A percentile compares a stretch with the other conserved stretches of the same genome.
These are phyloP conservation scores for Kodamaea leandrae DNA, from an alignment of 805 yeast genomes.

Conservation along the genomic window DNA sequence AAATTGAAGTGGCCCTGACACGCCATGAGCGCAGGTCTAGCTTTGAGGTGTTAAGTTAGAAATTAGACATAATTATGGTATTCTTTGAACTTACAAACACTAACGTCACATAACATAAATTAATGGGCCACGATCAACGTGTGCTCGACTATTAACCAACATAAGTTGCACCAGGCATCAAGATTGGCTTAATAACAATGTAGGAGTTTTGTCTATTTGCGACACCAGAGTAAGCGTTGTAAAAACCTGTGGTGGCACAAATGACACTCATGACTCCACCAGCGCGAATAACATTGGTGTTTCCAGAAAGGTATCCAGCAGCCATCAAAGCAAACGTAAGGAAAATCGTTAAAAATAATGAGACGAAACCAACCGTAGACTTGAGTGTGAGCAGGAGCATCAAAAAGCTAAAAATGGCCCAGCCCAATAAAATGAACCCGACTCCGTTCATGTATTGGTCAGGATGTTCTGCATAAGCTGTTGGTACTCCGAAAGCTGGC, in stretches of 20 bases:
- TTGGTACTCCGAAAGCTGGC: slow-evolving; percentile 54
- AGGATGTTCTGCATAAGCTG: slow-evolving; percentile 43
- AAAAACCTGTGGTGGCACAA: slow-evolving; percentile 25
- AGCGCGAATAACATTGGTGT: slow-evolving; percentile 15
- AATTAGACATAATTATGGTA: no score
- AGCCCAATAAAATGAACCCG: slow-evolving; percentile 59
- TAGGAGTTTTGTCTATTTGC: slow-evolving; percentile 26
- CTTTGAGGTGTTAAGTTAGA: no score
- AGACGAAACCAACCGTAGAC: slow-evolving; percentile 48
- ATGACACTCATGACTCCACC: slow-evolving; percentile 25
- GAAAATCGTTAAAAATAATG: slow-evolving; percentile 51
- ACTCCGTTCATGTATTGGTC: slow-evolving; percentile 47
- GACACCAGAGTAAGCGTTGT: slow-evolving; percentile 26
- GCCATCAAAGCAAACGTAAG: slow-evolving; percentile 52
- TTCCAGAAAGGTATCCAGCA: slow-evolving; percentile 49
- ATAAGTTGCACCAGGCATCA: slow-evolving; percentile 6
- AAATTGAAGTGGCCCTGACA: no score
- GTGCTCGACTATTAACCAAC: no score
- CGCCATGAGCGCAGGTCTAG: no score
- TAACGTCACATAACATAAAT: not conserved
- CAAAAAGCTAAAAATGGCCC: slow-evolving; percentile 63
- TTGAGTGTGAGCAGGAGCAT: slow-evolving; percentile 54
- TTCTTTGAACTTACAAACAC: no score
- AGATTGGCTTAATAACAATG: slow-evolving; percentile 18
- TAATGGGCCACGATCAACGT: not conserved